Conservation (phyloP, 2,329 filamentous ascomycete genomes). For the Aspergillus jensenii region DNA sequence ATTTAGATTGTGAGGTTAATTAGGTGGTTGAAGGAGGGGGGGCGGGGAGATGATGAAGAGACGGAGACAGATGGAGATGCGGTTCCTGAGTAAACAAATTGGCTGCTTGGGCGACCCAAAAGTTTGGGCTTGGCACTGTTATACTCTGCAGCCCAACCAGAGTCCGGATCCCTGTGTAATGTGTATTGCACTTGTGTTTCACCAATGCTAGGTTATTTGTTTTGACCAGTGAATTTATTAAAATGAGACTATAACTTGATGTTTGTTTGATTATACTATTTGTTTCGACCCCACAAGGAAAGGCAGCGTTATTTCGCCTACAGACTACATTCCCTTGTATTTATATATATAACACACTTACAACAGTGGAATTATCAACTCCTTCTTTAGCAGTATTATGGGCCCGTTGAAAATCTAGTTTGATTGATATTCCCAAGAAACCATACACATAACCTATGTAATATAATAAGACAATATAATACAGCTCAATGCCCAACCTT, state of each 20-base stretch:
- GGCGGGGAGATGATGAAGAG: slow-evolving; percentile 1
- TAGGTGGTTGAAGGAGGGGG: background rate
- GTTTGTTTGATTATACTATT: no score
- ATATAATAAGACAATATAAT: slow-evolving; percentile 4
- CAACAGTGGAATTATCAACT: background rate
- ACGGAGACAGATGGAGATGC: slow-evolving; percentile 1
- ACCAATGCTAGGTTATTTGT: no score
- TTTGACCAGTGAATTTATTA: no score
- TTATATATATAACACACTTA: background rate
- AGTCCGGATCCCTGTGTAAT: no score
- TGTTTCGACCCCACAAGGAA: no score
- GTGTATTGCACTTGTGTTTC: no score
- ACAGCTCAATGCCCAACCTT: background rate
- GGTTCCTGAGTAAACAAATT: slow-evolving; percentile 21
- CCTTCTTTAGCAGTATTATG: background rate
- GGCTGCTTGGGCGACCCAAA: slow-evolving; percentile 23
- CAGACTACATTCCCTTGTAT: no score
- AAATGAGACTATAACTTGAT: no score
- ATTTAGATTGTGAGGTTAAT: background rate
- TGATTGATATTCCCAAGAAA: background rate
- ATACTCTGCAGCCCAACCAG: background rate
- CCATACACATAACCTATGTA: background rate
- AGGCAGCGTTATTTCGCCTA: no score
- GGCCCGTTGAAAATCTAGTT: background rate
- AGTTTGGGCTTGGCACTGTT: slow-evolving; percentile 14